Evolutionary conservation across 2,329 filamentous ascomycete genomes (phyloP), one percentile per base, ranked within the genome.

Genomic region (Cryphonectria parasitica): DNA sequence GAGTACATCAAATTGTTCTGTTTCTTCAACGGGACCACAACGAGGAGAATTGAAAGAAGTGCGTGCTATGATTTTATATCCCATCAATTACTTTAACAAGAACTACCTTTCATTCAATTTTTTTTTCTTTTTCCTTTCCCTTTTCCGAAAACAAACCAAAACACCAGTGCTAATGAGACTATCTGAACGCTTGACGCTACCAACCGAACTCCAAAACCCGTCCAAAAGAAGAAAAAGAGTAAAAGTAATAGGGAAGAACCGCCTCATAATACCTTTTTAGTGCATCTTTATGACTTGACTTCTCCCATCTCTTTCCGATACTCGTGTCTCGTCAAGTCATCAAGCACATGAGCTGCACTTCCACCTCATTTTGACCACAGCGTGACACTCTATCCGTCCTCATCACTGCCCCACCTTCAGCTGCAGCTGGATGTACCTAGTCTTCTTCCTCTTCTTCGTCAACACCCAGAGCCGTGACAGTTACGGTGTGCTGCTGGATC

Each of bases 401-500:
- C 36, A 6, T 49, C 63, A 15, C 11, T 17, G n/a, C 41, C 58
- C n/a, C 58, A 28, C 17, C 61, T 64, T 5, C 25, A 2, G 39
- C 39, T 28, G 61, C 41, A 28, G 36, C 45, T 56, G 31, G 11
- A 41, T 36, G 31, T 13, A 34, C 49, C 68, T 52, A 71, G 60
- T 65, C 58, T 7, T 31, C 67, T n/a, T 72, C 67, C 2, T 69
- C 67, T 11, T 72, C 67, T 3, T 67, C 41, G 2, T 11, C 36
- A 39, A 1, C 36, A 15, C 60, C 49, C 19, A 73, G 17, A 52
- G 64, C 63, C 54, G 31, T 66, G 31, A 67, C 60, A 15, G 64
- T 62, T 25, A 73, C 64, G n/a, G 43, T 58, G 28, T 68, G 63
- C 43, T 68, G 63, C 43, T 28, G 39, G 41, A 61, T 52, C 62